Conservation (phyloP, 768 basidiomycete species). For the Boletus subparvulus region DNA sequence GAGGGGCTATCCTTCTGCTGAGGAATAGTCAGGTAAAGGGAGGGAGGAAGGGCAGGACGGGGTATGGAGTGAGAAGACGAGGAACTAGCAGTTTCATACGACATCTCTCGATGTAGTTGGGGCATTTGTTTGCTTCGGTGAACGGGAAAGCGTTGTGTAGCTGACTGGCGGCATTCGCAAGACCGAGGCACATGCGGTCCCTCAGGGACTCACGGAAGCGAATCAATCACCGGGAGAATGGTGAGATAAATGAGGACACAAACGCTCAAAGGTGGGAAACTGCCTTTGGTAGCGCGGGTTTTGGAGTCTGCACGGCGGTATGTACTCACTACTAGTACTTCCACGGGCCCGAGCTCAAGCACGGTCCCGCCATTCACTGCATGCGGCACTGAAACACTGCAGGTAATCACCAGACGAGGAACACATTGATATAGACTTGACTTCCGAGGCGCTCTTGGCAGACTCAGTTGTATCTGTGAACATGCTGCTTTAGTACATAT, state of each 20-base stretch:
- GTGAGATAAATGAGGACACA: conserved; percentile 2
- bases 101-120: conserved; percentile 9
- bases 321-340: neutral
- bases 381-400: neutral
- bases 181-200: neutral
- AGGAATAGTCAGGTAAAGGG: conserved; percentile 11
- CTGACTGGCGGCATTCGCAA: conserved; percentile 4
- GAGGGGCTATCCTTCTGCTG: conserved; percentile 15
- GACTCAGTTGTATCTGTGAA: neutral
- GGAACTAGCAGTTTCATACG: neutral
- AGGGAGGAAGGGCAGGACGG: conserved; percentile 17
- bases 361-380: neutral
- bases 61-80: conserved; percentile 8
- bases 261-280: conserved; percentile 15
- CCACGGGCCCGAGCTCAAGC: neutral
- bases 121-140: neutral
- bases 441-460: neutral
- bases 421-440: neutral
- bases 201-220: neutral
- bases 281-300: neutral
- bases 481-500: neutral
- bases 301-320: neutral
- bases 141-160: conserved; percentile 3
- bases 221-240: neutral
- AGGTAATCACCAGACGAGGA: neutral